phyloP scores from a whole-genome alignment of 2,329 filamentous ascomycete genomes.

The Pezicula carpinea region DNA sequence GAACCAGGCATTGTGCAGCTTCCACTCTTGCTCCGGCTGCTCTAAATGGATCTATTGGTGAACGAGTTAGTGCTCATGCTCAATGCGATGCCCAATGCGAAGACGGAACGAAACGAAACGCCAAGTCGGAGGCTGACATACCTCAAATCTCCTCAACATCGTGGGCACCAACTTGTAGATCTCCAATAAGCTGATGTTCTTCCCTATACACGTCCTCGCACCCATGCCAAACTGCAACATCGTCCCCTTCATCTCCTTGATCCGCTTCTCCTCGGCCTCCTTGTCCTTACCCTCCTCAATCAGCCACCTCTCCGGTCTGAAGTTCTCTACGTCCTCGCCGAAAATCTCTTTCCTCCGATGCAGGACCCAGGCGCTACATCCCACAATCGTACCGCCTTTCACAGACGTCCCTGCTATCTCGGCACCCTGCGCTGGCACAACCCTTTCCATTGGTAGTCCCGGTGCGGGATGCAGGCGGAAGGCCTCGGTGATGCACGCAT shows the following conservation, averaged over 20 bases:
- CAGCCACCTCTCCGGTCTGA: slow-evolving; percentile 65
- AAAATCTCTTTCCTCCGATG: slow-evolving; percentile 66
- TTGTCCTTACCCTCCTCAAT: slow-evolving; percentile 34
- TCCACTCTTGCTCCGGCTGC: slow-evolving; percentile 52
- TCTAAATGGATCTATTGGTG: slow-evolving; percentile 46
- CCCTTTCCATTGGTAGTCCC: slow-evolving; percentile 67
- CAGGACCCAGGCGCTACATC: slow-evolving; percentile 71
- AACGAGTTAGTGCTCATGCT: slow-evolving; percentile 5
- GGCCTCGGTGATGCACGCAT: slow-evolving; percentile 73
- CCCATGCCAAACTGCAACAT: slow-evolving; percentile 74
- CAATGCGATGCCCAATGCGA: background rate
- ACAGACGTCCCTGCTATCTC: slow-evolving; percentile 60
- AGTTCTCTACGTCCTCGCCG: slow-evolving; percentile 60
- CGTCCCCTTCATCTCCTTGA: slow-evolving; percentile 63
- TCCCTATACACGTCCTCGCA: slow-evolving; percentile 64
- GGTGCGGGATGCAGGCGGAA: slow-evolving; percentile 73
- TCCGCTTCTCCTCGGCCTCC: slow-evolving; percentile 43
- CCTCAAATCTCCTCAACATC: slow-evolving; percentile 61
- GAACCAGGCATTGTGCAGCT: slow-evolving; percentile 58
- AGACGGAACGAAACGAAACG: background rate
- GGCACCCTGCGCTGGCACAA: slow-evolving; percentile 61
- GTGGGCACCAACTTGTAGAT: slow-evolving; percentile 60
- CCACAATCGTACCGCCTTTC: slow-evolving; percentile 67
- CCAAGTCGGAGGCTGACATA: slow-evolving; percentile 21
- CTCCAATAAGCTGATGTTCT: slow-evolving; percentile 59